Evolutionary conservation across 2,329 filamentous ascomycete genomes (phyloP), one percentile per base, ranked within the genome.

Genomic region (Calonectria pseudoreteaudii): DNA sequence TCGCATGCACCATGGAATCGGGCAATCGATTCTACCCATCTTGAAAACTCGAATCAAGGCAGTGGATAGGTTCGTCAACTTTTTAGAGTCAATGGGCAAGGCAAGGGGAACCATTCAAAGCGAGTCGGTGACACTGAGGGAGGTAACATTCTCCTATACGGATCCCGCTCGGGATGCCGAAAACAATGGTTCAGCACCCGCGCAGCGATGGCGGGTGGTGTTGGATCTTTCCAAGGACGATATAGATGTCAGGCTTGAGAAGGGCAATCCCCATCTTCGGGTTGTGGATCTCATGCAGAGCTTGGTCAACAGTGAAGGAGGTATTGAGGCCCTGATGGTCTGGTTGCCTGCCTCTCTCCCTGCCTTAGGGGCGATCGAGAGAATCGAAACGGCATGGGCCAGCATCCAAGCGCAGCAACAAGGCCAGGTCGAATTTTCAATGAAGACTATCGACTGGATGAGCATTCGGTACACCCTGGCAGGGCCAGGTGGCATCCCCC

Each of bases 81-180:
- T 94, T 79, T 87, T 95, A 31, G 89, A 92, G 56, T 91, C 93
- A 1, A 90, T 96, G 75, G 87, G 91, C 69, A 86, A 87, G 75
- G 87, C 90, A 76, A 86, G 87, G 60, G 87, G 87, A 20, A 87
- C 89, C 66, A 89, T 94, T 44, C 86, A 86, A 53, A 90, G 90
- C 80, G 88, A 92, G 77, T 86, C 88, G 50, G 88, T 93, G 70
- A 91, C 90, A 20, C 86, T 96, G 70, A 86, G 87, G 76, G 87
- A 90, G 74, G 89, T 97, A 8, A 86, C 89, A 3, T 95, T 97
- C 82, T 90, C 88, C n/a, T 97, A 97, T 82, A 87, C 86, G 67
- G 82, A 86, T 47, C 68, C 73, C 26, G 30, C 56, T 20, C 64
- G 70, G 16, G 68, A 76, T 28, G 31, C 58, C 11, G 62, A 28